phyloP scores from a whole-genome alignment of 2,329 filamentous ascomycete genomes.

The Lizonia empirigonia region DNA sequence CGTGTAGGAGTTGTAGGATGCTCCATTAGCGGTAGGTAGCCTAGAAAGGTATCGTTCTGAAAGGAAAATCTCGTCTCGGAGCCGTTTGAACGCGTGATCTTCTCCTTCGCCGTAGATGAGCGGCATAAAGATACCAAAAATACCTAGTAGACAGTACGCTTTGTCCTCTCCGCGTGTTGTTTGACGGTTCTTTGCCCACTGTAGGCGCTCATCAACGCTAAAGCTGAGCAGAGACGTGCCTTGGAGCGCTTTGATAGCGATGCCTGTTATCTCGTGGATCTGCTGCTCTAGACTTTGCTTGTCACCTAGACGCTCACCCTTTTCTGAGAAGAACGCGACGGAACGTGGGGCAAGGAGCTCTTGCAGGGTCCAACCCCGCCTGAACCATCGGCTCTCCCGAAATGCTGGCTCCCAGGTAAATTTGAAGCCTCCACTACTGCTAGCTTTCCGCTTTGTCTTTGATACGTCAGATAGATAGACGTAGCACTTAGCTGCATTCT shows the following conservation, averaged over 20 bases:
- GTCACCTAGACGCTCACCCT: constrained; percentile 5
- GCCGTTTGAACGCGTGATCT: too few species aligned
- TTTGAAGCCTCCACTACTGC: too few species aligned
- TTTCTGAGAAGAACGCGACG: constrained; percentile 11
- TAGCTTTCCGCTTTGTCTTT: too few species aligned
- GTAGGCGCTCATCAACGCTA: constrained; percentile 15
- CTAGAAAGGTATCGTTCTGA: too few species aligned
- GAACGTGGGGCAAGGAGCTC: constrained; percentile 3
- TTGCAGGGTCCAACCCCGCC: too few species aligned
- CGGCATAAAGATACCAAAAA: too few species aligned
- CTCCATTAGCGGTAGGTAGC: constrained; percentile 1
- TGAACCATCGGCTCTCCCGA: not conserved
- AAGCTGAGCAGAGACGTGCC: constrained; percentile 1
- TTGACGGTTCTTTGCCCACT: constrained; percentile 12
- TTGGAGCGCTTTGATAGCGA: not conserved
- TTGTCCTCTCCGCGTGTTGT: constrained; percentile 19
- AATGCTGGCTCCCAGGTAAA: too few species aligned
- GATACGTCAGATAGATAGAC: too few species aligned
- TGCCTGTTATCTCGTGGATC: constrained; percentile 15
- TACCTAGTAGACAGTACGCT: too few species aligned
- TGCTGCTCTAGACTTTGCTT: constrained; percentile 2
- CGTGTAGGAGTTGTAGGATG: constrained; percentile 1
- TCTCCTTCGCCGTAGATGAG: too few species aligned
- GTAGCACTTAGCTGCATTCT: too few species aligned
- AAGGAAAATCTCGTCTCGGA: too few species aligned